A percentile compares a stretch with the other conserved stretches of the same genome.
Evolutionary conservation across 225 moss, liverwort and hornwort species (phyloP).

Genomic region (Asterella californica): DNA sequence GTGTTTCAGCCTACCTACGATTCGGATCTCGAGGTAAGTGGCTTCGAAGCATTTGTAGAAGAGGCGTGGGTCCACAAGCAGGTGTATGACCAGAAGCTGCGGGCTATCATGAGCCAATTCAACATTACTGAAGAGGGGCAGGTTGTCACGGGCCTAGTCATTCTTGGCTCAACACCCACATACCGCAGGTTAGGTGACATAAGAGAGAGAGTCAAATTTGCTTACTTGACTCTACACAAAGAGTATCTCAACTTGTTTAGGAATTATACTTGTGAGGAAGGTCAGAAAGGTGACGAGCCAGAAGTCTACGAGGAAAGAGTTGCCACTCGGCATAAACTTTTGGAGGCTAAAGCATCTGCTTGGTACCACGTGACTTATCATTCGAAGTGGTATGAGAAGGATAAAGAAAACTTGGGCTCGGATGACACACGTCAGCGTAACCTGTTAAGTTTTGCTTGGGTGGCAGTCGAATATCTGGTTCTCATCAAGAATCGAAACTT

Average conservation of each 20-base stretch:
- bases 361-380: slow-evolving; percentile 89
- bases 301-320: slow-evolving; percentile 8
- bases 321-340: not conserved
- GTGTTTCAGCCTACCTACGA: slow-evolving; percentile 45
- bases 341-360: slow-evolving; percentile 64
- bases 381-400: slow-evolving; percentile 49
- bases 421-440: not conserved
- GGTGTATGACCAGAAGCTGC: slow-evolving; percentile 56
- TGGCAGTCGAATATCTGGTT: slow-evolving; percentile 28
- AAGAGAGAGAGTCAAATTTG: slow-evolving; percentile 53
- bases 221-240: slow-evolving; percentile 45
- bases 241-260: slow-evolving; percentile 53
- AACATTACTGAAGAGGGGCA: slow-evolving; percentile 59
- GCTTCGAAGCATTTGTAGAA: slow-evolving; percentile 57
- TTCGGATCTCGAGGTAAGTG: slow-evolving; percentile 54
- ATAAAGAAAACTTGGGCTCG: not conserved
- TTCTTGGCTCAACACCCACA: slow-evolving; percentile 19
- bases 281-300: not conserved
- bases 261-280: not conserved
- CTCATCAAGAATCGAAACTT: slow-evolving; percentile 18
- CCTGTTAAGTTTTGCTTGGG: slow-evolving; percentile 42
- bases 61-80: slow-evolving; percentile 65
- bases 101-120: slow-evolving; percentile 69
- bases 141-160: slow-evolving; percentile 56
- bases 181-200: slow-evolving; percentile 43